Base-by-base conservation (phyloP, 371 early-diverging fungal genomes). In the Mucor racemosus region DNA sequence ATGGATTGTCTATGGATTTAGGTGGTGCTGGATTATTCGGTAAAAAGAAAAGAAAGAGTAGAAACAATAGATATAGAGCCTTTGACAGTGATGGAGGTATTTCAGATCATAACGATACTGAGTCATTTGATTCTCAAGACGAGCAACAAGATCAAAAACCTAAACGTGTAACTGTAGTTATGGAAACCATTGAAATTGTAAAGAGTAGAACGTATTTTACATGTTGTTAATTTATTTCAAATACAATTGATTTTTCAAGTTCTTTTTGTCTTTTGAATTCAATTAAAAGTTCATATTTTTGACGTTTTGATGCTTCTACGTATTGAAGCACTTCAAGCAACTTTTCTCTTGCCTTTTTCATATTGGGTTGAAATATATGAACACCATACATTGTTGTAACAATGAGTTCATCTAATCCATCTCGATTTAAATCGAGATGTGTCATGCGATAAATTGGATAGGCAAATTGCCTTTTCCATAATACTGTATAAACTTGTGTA, bases 331-430 rank as follows among this genome's bases (percentile, higher is more conserved):
- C 73, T 44, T 82, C 77, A 0, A 81, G 56, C 9, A 84, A 44
- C 38, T 76, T 72, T 19, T 75, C 76, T 53, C 76, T 73, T 3
- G 84, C 82, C 35, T 77, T 76, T 33, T 77, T 69, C 75, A 83
- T 72, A 48, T 83, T 85, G 14, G 85, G 84, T 76, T 84, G 88
- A 57, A 89, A 76, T 9, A 90, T 73, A 74, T 90, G 90, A 13
- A 91, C 86, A 6, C 92, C 92, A 57, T 87, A 84, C 83, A 91
- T 84, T 5, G 91, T 91, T 8, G 84, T 84, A 4, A 92, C 87
- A 15, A 91, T 84, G 14, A 92, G 67, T 66, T 92, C 92, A 60
- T 89, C 88, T 41, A 88, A 66, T 9, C 92, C 90, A 72, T 92
- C 92, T 56, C 82, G 74, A 58, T 92, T 92, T 26, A 92, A 67